A percentile compares a stretch with the other conserved stretches of the same genome.
These are phyloP conservation scores for Leishmania braziliensis DNA, from an alignment of 208 protist genomes.

Conservation along the genomic window DNA sequence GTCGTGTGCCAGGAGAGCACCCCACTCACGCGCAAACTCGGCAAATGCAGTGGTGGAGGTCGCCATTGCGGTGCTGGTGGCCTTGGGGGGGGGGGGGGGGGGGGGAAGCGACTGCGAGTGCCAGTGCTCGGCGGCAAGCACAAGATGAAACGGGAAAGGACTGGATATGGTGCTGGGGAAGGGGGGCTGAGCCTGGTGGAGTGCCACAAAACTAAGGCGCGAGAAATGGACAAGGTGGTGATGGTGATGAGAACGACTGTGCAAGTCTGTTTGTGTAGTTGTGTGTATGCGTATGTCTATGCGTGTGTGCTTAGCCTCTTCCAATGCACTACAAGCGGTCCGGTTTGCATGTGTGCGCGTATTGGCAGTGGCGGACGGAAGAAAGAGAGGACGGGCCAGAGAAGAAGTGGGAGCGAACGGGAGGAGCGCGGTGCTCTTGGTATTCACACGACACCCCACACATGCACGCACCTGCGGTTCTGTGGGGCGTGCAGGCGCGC, in stretches of 20 bases:
- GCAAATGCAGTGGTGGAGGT: constrained; percentile 6
- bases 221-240: neutral
- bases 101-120: neutral
- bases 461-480: neutral
- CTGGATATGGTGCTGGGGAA: neutral
- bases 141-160: neutral
- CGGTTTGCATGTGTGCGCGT: neutral
- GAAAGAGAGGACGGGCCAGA: neutral
- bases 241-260: neutral
- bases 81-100: neutral
- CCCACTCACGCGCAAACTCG: constrained; percentile 27
- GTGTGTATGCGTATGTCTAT: neutral
- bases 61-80: neutral
- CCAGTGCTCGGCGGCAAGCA: neutral
- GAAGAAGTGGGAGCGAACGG: neutral
- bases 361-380: neutral
- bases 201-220: neutral
- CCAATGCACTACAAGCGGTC: neutral
- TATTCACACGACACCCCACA: neutral
- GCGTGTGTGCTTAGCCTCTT: neutral
- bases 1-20: constrained; percentile 18
- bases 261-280: neutral
- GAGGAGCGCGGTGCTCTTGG: neutral
- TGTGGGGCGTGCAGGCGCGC: neutral
- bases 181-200: neutral